These are phyloP conservation scores for Suhomyces maxii DNA, from an alignment of 1,139 yeast species.

Conservation along the genomic window DNA sequence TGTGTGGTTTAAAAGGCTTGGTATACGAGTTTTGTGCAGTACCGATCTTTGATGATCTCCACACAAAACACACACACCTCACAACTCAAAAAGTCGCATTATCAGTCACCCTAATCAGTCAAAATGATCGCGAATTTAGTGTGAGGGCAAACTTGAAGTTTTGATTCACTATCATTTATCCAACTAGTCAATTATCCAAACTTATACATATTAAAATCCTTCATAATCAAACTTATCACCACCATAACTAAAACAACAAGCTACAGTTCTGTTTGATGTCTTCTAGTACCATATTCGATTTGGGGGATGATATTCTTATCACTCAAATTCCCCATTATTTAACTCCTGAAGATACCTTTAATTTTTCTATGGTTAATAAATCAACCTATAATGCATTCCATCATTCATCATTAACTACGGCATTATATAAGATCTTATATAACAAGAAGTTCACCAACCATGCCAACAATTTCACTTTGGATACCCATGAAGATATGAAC, in stretches of 20 bases:
- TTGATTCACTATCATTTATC: too few species aligned
- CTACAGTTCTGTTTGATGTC: neutral
- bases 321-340: slow-evolving; percentile 38
- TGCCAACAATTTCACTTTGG: slow-evolving; percentile 15
- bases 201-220: neutral
- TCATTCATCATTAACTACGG: slow-evolving; percentile 30
- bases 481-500: slow-evolving; percentile 30
- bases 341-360: slow-evolving; percentile 46
- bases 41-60: too few species aligned
- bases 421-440: slow-evolving; percentile 49
- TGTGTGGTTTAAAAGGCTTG: too few species aligned
- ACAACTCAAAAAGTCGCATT: too few species aligned
- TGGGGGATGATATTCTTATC: slow-evolving; percentile 50
- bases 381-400: slow-evolving; percentile 25
- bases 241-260: neutral
- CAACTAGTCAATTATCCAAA: too few species aligned
- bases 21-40: too few species aligned
- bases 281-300: slow-evolving; percentile 17
- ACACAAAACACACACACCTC: too few species aligned
- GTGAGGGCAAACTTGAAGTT: too few species aligned
- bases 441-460: slow-evolving; percentile 51
- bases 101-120: too few species aligned
- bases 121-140: too few species aligned
- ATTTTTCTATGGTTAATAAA: slow-evolving; percentile 47
- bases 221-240: neutral